Base-by-base conservation (phyloP, 192 early-diverging fungal species). In the Globomyces pollinis-pini region DNA sequence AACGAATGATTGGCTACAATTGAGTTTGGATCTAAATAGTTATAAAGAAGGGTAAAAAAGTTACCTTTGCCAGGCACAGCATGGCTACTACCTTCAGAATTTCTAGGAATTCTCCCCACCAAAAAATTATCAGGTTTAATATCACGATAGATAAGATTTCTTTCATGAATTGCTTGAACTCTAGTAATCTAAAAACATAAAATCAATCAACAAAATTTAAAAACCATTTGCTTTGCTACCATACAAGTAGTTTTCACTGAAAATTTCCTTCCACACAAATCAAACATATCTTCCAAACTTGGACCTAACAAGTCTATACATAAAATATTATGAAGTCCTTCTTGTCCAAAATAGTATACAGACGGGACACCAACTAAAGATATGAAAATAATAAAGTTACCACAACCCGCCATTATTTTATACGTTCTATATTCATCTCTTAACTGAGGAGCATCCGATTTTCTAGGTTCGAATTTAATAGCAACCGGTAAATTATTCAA, bases 61-160 rank as follows among this genome's bases (percentile, higher is more conserved):
- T 21, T 16, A 58, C 18, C 54, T 55, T 68, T 7, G 51, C 60
- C n/a, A 43, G 54, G 13, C 35, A 55, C 24, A 57, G 69, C 38
- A 28, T 47, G 33, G 15, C 28, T 15, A 8, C 16, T 23, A n/a
- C 38, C 35, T 30, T 50, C 44, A 3, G 57, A 43, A 55, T 60
- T 43, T 11, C 75, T 67, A 28, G 78, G 78, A 7, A 80, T 85
- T 29, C 87, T 81, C 16, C 95, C 95, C 47, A 96, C 85, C 61
- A 98, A 73, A 62, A 98, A 98, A 76, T 98, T 98, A 68, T 98
- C 95, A 30, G 95, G 95, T 69, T 98, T 98, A 70, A 98, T 95
- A 71, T 98, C 95, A 50, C 95, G 84, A 73, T 98, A 98, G 31
- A 98, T 91, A 38, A 96, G 70, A 62, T 92, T 93, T 65, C 87